Percentiles rank a stretch among this genome's conserved stretches.
phyloP scores from a whole-genome alignment of 371 early-diverging fungal genomes.

The Mucor saturninus region DNA sequence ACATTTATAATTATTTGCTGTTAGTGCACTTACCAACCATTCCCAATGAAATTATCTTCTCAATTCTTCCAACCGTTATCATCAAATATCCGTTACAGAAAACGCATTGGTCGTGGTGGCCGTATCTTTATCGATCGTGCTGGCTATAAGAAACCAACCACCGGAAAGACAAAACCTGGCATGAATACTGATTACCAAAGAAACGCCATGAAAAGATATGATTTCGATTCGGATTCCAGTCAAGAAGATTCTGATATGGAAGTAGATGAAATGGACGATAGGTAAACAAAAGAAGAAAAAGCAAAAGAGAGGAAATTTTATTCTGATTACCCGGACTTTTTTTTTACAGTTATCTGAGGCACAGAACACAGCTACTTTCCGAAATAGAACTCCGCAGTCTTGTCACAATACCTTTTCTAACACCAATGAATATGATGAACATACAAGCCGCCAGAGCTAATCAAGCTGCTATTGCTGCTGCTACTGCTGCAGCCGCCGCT shows the following conservation, averaged over 20 bases:
- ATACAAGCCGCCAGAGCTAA: slow-evolving; percentile 24
- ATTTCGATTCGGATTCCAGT: slow-evolving; percentile 58
- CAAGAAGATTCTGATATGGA: slow-evolving; percentile 58
- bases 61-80: slow-evolving; percentile 38
- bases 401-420: slow-evolving; percentile 39
- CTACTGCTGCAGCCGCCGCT: neutral
- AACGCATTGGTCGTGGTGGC: slow-evolving; percentile 67
- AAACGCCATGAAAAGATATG: slow-evolving; percentile 28
- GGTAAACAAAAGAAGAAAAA: slow-evolving; percentile 32
- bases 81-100: slow-evolving; percentile 46
- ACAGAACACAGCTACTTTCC: slow-evolving; percentile 51
- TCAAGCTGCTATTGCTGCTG: slow-evolving; percentile 16
- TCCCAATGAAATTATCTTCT: slow-evolving; percentile 41
- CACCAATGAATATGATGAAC: slow-evolving; percentile 44
- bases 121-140: slow-evolving; percentile 61
- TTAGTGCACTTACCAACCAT: slow-evolving; percentile 59
- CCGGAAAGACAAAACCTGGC: slow-evolving; percentile 37
- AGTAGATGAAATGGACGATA: slow-evolving; percentile 48
- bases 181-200: slow-evolving; percentile 9
- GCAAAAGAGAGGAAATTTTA: slow-evolving; percentile 18
- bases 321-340: slow-evolving; percentile 9
- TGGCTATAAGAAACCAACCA: slow-evolving; percentile 19
- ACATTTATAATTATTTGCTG: neutral
- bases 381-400: slow-evolving; percentile 59
- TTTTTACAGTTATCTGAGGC: slow-evolving; percentile 45